Conservation (phyloP, 352 stramenopile genomes). For the Globisporangium iwayamae region DNA sequence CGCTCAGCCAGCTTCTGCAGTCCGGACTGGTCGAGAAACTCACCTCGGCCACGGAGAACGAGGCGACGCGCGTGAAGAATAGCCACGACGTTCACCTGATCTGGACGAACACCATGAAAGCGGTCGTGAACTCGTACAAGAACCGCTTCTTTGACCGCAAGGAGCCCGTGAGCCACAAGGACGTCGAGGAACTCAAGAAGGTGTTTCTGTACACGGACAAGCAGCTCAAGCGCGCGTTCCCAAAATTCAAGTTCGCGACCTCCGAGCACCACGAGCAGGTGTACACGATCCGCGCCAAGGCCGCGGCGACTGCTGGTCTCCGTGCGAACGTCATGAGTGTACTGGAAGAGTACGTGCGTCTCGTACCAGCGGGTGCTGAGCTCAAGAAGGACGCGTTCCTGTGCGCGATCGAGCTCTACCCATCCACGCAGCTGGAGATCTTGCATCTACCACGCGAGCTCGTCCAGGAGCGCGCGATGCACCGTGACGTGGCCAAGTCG, state of each 20-base stretch:
- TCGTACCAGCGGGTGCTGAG: conserved; percentile 14
- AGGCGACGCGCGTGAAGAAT: conserved; percentile 8
- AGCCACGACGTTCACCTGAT: conserved; percentile 40
- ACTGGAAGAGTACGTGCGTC: conserved; percentile 58
- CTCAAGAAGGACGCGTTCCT: conserved; percentile 39
- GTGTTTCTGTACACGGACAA: conserved; percentile 57
- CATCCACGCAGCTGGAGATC: conserved; percentile 51
- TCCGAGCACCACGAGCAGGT: conserved; percentile 46
- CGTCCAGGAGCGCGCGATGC: conserved; percentile 32
- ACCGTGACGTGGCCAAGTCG: conserved; percentile 38
- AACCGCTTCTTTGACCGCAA: conserved; percentile 51
- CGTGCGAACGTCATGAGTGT: conserved; percentile 37
- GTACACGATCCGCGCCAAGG: conserved; percentile 59
- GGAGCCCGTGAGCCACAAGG: conserved; percentile 27
- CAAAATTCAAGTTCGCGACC: conserved; percentile 39
- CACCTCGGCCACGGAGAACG: conserved; percentile 5
- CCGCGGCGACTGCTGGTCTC: conserved; percentile 52
- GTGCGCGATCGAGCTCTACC: conserved; percentile 47
- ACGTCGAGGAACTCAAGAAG: conserved; percentile 49
- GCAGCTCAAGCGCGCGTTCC: conserved; percentile 53
- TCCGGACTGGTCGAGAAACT: conserved; percentile 43
- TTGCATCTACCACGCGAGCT: conserved; percentile 42
- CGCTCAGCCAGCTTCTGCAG: conserved; percentile 49
- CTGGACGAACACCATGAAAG: conserved; percentile 63
- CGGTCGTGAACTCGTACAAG: conserved; percentile 56